These are phyloP conservation scores for Trichoderma virens DNA, from an alignment of 495 filamentous ascomycete species.

Conservation along the genomic window DNA sequence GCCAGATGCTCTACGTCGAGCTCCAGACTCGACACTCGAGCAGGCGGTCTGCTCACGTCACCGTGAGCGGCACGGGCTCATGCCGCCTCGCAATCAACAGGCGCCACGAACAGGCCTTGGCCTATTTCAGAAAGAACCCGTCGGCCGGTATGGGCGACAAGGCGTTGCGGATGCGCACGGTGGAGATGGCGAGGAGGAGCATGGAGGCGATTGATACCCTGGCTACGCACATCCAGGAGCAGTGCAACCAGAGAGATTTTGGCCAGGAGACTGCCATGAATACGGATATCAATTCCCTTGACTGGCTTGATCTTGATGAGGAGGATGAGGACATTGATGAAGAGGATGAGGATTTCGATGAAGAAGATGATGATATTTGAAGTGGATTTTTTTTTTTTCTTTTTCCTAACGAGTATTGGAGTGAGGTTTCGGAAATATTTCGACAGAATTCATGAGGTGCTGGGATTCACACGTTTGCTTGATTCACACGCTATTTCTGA, in stretches of 20 bases:
- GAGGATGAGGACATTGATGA: background rate
- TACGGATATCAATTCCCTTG: background rate
- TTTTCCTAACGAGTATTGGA: too few species aligned
- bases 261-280: background rate
- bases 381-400: too few species aligned
- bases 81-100: background rate
- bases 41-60: background rate
- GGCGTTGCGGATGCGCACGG: background rate
- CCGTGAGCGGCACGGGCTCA: background rate
- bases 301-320: background rate
- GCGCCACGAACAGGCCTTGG: background rate
- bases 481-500: too few species aligned
- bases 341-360: too few species aligned
- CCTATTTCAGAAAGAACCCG: background rate
- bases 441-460: too few species aligned
- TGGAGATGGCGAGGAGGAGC: background rate
- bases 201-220: background rate
- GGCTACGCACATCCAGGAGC: background rate
- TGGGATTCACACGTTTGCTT: too few species aligned
- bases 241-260: background rate
- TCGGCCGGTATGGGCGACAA: background rate
- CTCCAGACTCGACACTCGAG: background rate
- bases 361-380: too few species aligned
- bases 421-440: too few species aligned
- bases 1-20: background rate